Base-by-base conservation (phyloP, 495 filamentous ascomycete species). In the Penicillium macrosclerotiorum region DNA sequence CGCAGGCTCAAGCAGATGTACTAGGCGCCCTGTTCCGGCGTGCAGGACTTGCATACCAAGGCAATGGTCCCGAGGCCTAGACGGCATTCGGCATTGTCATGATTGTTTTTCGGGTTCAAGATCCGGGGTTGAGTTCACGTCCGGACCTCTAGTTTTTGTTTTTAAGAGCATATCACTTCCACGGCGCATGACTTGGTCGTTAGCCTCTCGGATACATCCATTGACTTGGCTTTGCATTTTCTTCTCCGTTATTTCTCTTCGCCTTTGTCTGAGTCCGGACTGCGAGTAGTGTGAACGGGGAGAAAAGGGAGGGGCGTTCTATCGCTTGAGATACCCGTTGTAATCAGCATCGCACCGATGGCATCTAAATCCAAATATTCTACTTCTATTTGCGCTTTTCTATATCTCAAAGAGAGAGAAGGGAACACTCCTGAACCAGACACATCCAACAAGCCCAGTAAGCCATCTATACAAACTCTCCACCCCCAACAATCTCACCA, bases 21-120 rank as follows among this genome's bases (percentile, higher is more conserved):
- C 51, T 74, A 20, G 63, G 67, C 19, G 64, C 72, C 50, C 39
- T 74, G 5, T 76, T 76, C 39, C 62, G 68, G 43, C 62, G 59
- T 38, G 71, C 71, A 4, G 72, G 72, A 12, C 41, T 72, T 33
- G 64, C 64, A 16, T 62, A 63, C 32, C 64, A 68, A 37, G 56
- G 45, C 23, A 38, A 53, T 20, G 56, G 50, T 4, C 59, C 55
- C 26, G 48, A 48, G 13, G 13, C 51, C 5, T 51, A 56, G 32
- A 40, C 8, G 37, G 4, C 14, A 11, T 19, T 41, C 11, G n/a
- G 7, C 12, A n/a, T 48, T 18, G 22, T 19, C 22, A 22, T 25
- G 38, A n/a, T n/a, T n/a, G n/a, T n/a, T n/a, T n/a, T n/a, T n/a
- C n/a, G n/a, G n/a, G n/a, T n/a, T n/a, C n/a, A n/a, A n/a, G n/a